phyloP scores from a whole-genome alignment of 2,329 filamentous ascomycete species.

The Fusarium luffae region DNA sequence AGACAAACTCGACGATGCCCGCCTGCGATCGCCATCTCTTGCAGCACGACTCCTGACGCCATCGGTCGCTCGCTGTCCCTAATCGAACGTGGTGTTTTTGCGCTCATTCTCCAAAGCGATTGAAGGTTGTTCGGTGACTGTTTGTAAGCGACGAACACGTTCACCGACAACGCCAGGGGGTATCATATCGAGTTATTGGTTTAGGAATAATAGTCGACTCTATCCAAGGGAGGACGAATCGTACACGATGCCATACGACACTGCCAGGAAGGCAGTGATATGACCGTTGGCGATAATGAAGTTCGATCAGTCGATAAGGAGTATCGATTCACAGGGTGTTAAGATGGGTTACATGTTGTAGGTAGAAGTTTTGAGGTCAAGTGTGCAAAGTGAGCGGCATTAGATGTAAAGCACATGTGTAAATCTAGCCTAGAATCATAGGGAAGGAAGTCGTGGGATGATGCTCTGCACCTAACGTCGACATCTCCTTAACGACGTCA shows the following conservation, averaged over 20 bases:
- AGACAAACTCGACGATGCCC: conserved; percentile 28
- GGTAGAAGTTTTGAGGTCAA: background rate
- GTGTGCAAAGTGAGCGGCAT: background rate
- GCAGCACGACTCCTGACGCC: conserved; percentile 44
- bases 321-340: conserved; percentile 16
- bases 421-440: conserved; percentile 2
- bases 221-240: conserved; percentile 9
- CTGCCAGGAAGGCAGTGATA: conserved; percentile 26
- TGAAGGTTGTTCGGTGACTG: conserved; percentile 24
- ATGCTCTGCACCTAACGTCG: conserved; percentile 9
- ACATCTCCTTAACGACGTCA: conserved; percentile 23
- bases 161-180: conserved; percentile 46
- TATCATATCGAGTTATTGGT: conserved; percentile 27
- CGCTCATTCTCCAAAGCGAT: conserved; percentile 33
- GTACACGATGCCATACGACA: conserved; percentile 13
- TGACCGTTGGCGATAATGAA: background rate
- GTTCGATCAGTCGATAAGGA: conserved; percentile 20
- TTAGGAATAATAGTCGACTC: conserved; percentile 10
- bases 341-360: conserved; percentile 20
- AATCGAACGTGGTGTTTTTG: conserved; percentile 45
- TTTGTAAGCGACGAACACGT: conserved; percentile 47
- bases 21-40: conserved; percentile 40
- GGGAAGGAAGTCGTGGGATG: conserved; percentile 18
- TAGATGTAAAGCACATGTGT: background rate
- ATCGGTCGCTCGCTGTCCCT: conserved; percentile 43